A percentile compares a stretch with the other conserved stretches of the same genome.
Conservation (phyloP, 345 rosid genomes). For the Clarkia xantiana region DNA sequence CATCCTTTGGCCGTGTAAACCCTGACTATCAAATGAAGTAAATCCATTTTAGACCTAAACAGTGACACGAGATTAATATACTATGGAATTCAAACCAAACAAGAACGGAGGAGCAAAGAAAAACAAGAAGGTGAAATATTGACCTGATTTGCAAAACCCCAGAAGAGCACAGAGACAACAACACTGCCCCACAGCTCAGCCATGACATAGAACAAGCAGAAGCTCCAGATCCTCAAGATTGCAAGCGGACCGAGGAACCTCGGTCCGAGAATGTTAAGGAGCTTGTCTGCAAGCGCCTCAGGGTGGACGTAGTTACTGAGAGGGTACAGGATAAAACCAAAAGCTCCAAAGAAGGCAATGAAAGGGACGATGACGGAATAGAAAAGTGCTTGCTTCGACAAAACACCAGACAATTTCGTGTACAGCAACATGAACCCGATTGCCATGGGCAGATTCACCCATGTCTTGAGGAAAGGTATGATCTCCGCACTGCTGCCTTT, state of each 20-base stretch:
- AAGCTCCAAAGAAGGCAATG: conserved; percentile 85
- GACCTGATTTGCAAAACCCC: conserved; percentile 99
- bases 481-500: conserved; percentile 94
- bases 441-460: conserved; percentile 99
- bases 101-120: background rate
- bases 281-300: conserved; percentile 67
- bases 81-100: too few species aligned
- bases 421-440: conserved; percentile 88
- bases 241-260: conserved; percentile 96
- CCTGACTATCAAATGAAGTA: too few species aligned
- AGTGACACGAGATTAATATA: too few species aligned
- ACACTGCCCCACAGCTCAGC: conserved; percentile 99
- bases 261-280: conserved; percentile 62
- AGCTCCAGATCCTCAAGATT: conserved; percentile 88
- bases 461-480: conserved; percentile 89
- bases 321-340: conserved; percentile 88
- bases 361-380: conserved; percentile 78
- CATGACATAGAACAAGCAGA: conserved; percentile 97
- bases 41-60: too few species aligned
- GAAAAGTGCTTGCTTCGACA: conserved; percentile 79
- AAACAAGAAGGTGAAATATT: background rate
- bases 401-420: conserved; percentile 57
- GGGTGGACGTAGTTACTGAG: conserved; percentile 80
- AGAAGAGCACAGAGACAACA: conserved; percentile 84
- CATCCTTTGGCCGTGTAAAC: too few species aligned